Base-by-base conservation (phyloP, 192 early-diverging fungal genomes). In the Mortierella antarctica region DNA sequence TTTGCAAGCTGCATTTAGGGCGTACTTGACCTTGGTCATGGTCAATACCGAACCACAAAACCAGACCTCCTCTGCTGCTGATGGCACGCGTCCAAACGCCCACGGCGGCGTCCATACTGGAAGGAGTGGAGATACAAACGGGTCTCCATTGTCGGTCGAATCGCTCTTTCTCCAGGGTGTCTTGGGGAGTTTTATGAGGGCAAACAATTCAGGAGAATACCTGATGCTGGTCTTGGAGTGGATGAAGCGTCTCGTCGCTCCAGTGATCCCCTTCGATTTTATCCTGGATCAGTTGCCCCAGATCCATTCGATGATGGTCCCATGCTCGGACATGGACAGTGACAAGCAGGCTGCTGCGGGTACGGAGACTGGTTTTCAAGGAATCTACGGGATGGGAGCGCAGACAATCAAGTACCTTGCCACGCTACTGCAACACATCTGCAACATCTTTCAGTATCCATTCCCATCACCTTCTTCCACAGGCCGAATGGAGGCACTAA, bases 11-110 rank as follows among this genome's bases (percentile, higher is more conserved):
- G 77, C 69, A n/a, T 72, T 80, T 23, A 61, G 65, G 21, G 65
- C 77, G 13, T 80, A 72, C 59, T 48, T 80, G 54, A 80, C 77
- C 7, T 41, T 80, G 44, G 62, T 80, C 48, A 47, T 80, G 5
- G 77, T 80, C 39, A 80, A 72, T 40, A 72, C 77, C 6, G 77
- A 72, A 14, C 65, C 56, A 8, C 46, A 14, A 2, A 50, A 71
- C 5, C 21, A 58, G 42, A 67, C 75, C 1, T 42, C 50, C 0
- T 69, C 67, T 9, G 13, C 13, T 0, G 41, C 50, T 5, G 63
- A 78, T 21, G 23, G 14, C 2, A 31, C 48, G 1, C 54, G n/a
- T 10, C 8, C 62, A 15, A 39, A 17, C 20, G 17, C 15, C 5
- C 11, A 44, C 53, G 31, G 55, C 2, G n/a, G 60, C 12, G 4